Evolutionary conservation across 306 rosid species (phyloP).

Genomic region (Begonia masoniana): DNA sequence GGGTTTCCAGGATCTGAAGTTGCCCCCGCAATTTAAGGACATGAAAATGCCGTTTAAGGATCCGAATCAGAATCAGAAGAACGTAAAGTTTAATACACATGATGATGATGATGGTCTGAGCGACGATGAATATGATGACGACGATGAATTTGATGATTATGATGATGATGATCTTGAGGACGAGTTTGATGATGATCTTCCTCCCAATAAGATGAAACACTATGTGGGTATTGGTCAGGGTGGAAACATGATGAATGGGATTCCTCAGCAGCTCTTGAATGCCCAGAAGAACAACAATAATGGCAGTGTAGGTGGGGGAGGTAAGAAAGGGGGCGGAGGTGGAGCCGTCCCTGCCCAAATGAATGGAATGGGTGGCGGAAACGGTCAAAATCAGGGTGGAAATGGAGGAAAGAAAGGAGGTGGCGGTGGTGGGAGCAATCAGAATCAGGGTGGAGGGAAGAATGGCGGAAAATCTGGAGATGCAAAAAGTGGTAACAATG

Average conservation of each 20-base stretch:
- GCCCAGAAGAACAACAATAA: conserved; percentile 29
- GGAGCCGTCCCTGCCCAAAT: conserved; percentile 17
- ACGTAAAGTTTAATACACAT: conserved; percentile 34
- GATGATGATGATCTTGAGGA: conserved; percentile 32
- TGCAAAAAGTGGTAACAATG: conserved; percentile 10
- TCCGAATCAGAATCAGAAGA: conserved; percentile 35
- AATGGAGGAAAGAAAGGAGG: conserved; percentile 20
- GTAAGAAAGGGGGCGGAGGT: conserved; percentile 22
- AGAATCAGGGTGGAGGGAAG: conserved; percentile 29
- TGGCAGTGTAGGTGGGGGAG: conserved; percentile 19
- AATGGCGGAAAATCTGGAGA: conserved; percentile 1
- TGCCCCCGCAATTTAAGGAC: conserved; percentile 52
- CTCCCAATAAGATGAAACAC: conserved; percentile 34
- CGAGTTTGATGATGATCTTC: conserved; percentile 36
- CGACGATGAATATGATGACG: conserved; percentile 36
- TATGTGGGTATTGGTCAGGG: conserved; percentile 23
- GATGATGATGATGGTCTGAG: conserved; percentile 37
- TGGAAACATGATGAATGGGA: conserved; percentile 34
- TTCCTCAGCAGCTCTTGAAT: conserved; percentile 26
- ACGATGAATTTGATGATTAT: conserved; percentile 17
- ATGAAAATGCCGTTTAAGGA: conserved; percentile 25
- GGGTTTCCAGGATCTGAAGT: conserved; percentile 60
- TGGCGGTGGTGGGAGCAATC: conserved; percentile 12
- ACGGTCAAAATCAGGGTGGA: conserved; percentile 18
- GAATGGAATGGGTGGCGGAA: conserved; percentile 17